Evolutionary conservation across 1,284 basidiomycete genomes (phyloP).

Genomic region (Rhodotorula sp.): DNA sequence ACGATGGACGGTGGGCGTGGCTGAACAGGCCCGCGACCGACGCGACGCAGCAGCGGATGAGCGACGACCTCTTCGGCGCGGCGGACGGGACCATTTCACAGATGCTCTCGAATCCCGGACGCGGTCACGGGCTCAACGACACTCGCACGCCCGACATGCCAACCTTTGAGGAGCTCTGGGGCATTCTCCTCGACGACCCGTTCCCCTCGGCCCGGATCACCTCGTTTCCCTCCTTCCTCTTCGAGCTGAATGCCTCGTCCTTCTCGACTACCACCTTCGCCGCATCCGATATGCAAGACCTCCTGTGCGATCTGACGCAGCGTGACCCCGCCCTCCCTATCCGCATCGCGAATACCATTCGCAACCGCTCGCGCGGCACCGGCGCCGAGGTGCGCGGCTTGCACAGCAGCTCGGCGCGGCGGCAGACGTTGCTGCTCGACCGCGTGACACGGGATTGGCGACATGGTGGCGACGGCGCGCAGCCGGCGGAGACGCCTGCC

Average conservation of each 20-base stretch:
- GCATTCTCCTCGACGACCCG: conserved; percentile 10
- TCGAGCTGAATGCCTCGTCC: conserved; percentile 9
- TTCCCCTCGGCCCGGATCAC: conserved; percentile 14
- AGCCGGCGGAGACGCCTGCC: neutral
- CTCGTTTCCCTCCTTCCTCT: conserved; percentile 14
- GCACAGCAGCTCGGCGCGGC: neutral
- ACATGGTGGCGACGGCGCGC: neutral
- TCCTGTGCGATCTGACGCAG: conserved; percentile 12
- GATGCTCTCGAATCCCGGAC: neutral
- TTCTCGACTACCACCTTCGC: neutral
- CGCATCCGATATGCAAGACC: neutral
- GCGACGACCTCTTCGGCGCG: neutral
- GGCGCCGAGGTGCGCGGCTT: neutral
- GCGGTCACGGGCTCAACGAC: too few species aligned
- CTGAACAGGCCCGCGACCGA: neutral
- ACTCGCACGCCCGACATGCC: neutral
- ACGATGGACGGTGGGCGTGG: neutral
- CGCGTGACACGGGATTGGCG: neutral
- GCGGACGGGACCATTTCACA: neutral
- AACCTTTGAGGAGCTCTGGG: conserved; percentile 24
- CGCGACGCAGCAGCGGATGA: neutral
- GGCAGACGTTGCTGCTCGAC: neutral
- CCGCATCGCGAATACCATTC: conserved; percentile 3
- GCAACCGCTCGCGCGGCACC: neutral
- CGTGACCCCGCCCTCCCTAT: conserved; percentile 20